phyloP scores from a whole-genome alignment of 306 rosid genomes.

The Castanea mollissima region DNA sequence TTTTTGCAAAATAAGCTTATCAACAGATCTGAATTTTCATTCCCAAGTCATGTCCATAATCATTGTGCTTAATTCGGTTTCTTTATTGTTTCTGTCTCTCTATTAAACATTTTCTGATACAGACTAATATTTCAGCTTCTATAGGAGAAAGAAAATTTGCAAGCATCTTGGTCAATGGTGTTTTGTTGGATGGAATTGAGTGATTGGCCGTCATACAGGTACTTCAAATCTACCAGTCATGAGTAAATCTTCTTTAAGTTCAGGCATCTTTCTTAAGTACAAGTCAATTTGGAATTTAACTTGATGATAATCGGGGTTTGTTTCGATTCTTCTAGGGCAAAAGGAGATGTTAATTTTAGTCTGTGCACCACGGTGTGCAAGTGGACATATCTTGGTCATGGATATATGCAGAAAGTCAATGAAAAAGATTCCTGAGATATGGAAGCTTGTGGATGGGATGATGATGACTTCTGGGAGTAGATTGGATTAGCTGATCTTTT shows the following conservation, averaged over 20 bases:
- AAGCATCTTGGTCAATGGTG: constrained; percentile 91
- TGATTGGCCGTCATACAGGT: constrained; percentile 98
- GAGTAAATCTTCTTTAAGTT: constrained; percentile 12
- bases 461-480: constrained; percentile 98
- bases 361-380: constrained; percentile 93
- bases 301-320: constrained; percentile 11
- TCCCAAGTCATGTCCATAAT: too few relatives aligned
- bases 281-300: constrained; percentile 20
- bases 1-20: too few relatives aligned
- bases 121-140: constrained; percentile 66
- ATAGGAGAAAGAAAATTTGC: constrained; percentile 95
- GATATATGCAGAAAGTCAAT: constrained; percentile 72
- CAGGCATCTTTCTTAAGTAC: constrained; percentile 13
- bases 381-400: constrained; percentile 98
- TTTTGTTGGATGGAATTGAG: constrained; percentile 99
- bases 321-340: constrained; percentile 59
- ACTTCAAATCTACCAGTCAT: constrained; percentile 21
- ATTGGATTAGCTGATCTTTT: constrained; percentile 92
- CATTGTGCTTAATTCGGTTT: too few relatives aligned
- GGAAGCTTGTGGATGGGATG: constrained; percentile 99
- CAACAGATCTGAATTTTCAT: too few relatives aligned
- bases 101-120: constrained; percentile 25
- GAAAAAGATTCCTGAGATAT: constrained; percentile 72
- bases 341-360: constrained; percentile 92
- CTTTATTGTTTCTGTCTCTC: background rate